Evolutionary conservation across 768 basidiomycete species (phyloP), one percentile per base, ranked within the genome.

Genomic region (Trichaptum fuscoviolaceum): DNA sequence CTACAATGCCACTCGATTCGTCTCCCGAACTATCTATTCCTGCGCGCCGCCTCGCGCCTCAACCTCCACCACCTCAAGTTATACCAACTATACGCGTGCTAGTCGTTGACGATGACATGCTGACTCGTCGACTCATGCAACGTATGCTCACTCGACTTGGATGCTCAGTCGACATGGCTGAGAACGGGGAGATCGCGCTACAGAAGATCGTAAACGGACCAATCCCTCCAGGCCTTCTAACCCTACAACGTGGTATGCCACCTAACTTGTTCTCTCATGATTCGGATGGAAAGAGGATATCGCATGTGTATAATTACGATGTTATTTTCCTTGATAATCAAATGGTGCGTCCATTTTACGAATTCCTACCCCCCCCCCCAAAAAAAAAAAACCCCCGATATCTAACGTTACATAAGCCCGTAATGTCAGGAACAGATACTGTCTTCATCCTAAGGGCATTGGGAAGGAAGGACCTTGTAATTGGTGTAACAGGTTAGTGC

Each of bases 281-380:
- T 42, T 2, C 42, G 64, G 25, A 60, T 60, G 62, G 60, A 62
- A 34, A 63, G 62, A 18, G 15, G 12, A 52, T 52, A 52, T 52
- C 42, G 20, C 42, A 52, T 20, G 42, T 20, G 3, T 52, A 52
- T 20, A 4, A 15, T 12, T 76, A 69, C 67, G 75, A 75, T 60
- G 66, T 77, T 10, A 67, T 73, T 24, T 76, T 75, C 69, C 70
- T 78, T 57, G 77, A 77, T 69, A 77, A 77, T 65, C 74, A 74
- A 64, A 74, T 75, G 63, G 63, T 63, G 36, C 57, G 63, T 63
- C 3, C 3, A 15, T 34, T 17, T 34, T n/a, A n/a, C n/a, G n/a
- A n/a, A n/a, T n/a, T n/a, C n/a, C n/a, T n/a, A n/a, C n/a, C n/a
- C n/a, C n/a, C n/a, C n/a, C n/a, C n/a, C n/a, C n/a, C n/a, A n/a